Conservation (phyloP, 2,329 filamentous ascomycete genomes). For the Exophiala sideris region DNA sequence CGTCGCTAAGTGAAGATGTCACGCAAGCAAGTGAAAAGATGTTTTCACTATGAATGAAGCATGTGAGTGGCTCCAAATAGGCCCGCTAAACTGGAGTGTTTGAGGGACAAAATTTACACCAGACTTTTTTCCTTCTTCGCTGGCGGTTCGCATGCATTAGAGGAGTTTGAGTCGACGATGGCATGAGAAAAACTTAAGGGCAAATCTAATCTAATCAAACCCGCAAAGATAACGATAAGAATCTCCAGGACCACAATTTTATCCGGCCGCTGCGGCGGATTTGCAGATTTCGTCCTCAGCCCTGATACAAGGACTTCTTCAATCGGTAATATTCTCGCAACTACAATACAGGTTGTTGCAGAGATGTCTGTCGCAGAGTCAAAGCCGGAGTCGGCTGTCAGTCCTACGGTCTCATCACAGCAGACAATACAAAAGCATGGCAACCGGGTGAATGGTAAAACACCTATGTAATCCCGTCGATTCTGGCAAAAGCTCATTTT, state of each 20-base stretch:
- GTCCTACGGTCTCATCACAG: background rate
- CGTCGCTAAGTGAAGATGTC: conserved; percentile 22
- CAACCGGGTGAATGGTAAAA: conserved; percentile 23
- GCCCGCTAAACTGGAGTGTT: conserved; percentile 5
- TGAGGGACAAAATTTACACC: conserved; percentile 13
- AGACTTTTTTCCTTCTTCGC: conserved; percentile 2
- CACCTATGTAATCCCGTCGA: background rate
- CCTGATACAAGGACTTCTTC: background rate
- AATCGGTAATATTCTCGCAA: background rate
- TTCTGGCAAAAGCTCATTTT: conserved; percentile 8
- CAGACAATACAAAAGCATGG: conserved; percentile 11
- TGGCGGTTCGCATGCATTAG: background rate
- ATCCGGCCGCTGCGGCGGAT: too few relatives aligned
- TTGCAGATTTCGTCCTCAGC: background rate
- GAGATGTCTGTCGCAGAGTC: conserved; percentile 4
- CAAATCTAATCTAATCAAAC: too few relatives aligned
- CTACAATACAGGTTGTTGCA: background rate
- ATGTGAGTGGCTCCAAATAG: conserved; percentile 23
- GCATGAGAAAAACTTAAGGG: background rate
- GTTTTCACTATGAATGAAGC: background rate
- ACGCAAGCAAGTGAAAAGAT: background rate
- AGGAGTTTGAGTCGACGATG: background rate
- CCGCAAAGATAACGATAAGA: conserved; percentile 1
- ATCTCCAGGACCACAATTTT: too few relatives aligned
- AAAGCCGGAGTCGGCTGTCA: background rate